Evolutionary conservation across 1,139 yeast genomes (phyloP).

Genomic region (Nakaseomyces sp.): DNA sequence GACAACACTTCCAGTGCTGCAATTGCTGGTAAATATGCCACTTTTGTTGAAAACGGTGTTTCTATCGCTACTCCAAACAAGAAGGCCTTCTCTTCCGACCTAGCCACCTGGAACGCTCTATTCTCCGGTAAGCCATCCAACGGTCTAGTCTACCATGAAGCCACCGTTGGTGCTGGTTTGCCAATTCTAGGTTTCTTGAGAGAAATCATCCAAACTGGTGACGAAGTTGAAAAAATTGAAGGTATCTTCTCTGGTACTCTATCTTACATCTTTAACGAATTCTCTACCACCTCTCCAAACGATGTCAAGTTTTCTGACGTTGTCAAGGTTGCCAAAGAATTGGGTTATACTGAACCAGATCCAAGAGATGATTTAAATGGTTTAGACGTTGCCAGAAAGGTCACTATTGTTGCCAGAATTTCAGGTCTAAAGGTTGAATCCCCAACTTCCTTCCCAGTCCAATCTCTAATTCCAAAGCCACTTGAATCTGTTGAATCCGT

Average conservation of each 20-base stretch:
- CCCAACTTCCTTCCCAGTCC: conserved; percentile 94
- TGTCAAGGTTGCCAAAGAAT: conserved; percentile 74
- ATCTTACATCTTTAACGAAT: conserved; percentile 92
- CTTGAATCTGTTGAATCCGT: conserved; percentile 67
- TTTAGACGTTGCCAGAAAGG: conserved; percentile 95
- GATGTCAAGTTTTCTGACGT: conserved; percentile 77
- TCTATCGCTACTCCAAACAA: conserved; percentile 97
- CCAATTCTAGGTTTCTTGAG: conserved; percentile 84
- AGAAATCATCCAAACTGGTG: conserved; percentile 87
- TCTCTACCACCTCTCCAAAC: conserved; percentile 58
- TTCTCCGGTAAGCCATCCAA: conserved; percentile 44
- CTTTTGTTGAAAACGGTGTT: conserved; percentile 64
- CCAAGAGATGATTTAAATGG: conserved; percentile 99
- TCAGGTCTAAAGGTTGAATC: conserved; percentile 79
- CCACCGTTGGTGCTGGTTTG: conserved; percentile 98
- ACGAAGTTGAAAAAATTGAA: conserved; percentile 79
- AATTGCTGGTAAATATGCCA: conserved; percentile 69
- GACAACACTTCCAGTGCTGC: conserved; percentile 86
- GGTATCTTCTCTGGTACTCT: conserved; percentile 95
- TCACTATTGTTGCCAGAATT: conserved; percentile 87
- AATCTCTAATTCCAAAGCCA: conserved; percentile 80
- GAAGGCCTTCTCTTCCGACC: conserved; percentile 86
- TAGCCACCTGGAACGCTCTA: conserved; percentile 67
- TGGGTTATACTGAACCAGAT: conserved; percentile 98
- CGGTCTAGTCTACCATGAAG: conserved; percentile 91